Evolutionary conservation across 2,329 filamentous ascomycete genomes (phyloP).

Genomic region (Cercospora zeae-maydis): DNA sequence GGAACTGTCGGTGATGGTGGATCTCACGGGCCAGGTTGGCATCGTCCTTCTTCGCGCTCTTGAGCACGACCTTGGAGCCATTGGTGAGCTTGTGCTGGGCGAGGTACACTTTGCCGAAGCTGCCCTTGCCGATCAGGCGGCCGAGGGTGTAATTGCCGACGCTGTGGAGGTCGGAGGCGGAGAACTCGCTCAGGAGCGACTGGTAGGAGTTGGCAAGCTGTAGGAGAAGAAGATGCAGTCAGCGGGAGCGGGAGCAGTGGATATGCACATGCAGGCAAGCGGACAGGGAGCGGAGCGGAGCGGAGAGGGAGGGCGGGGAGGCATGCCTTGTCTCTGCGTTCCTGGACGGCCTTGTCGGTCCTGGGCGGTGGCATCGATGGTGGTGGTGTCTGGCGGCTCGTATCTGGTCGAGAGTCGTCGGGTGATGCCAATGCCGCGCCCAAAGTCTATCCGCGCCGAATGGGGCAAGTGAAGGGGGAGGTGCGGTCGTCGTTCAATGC

Average conservation of each 20-base stretch:
- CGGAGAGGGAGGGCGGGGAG: background rate
- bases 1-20: constrained; percentile 95
- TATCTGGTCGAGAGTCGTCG: background rate
- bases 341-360: constrained; percentile 36
- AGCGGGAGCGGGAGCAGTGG: constrained; percentile 6
- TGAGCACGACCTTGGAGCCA: constrained; percentile 98
- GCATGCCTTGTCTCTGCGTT: constrained; percentile 36
- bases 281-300: background rate
- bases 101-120: constrained; percentile 97
- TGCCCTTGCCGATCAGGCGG: constrained; percentile 90
- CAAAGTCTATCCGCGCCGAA: constrained; percentile 4
- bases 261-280: background rate
- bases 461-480: constrained; percentile 3
- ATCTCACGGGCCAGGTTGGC: constrained; percentile 95
- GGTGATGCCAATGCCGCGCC: background rate
- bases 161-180: constrained; percentile 80
- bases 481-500: background rate
- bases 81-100: constrained; percentile 96
- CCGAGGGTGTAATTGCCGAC: constrained; percentile 95
- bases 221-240: constrained; percentile 8
- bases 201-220: constrained; percentile 97
- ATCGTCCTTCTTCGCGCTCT: constrained; percentile 94
- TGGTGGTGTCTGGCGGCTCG: background rate
- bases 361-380: constrained; percentile 27
- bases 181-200: constrained; percentile 94